Percentiles rank a stretch among this genome's conserved stretches.
Evolutionary conservation across 306 rosid species (phyloP).

Genomic region (Prunus armeniaca): DNA sequence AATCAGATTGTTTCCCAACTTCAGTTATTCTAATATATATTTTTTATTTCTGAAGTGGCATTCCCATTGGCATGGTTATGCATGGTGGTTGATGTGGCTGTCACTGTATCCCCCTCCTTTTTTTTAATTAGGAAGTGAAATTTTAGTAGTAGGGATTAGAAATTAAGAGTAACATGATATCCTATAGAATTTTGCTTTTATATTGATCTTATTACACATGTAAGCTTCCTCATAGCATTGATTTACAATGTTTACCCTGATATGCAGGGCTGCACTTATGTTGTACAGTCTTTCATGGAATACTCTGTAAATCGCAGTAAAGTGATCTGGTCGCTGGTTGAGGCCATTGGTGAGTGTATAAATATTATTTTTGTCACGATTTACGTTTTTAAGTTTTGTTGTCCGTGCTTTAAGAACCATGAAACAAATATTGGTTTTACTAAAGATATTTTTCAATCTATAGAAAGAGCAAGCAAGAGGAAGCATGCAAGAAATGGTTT

Average conservation of each 20-base stretch:
- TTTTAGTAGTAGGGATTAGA: background rate
- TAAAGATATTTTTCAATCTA: background rate
- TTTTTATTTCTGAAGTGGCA: background rate
- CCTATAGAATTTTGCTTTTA: background rate
- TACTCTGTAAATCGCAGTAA: slow-evolving; percentile 55
- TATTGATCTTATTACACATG: background rate
- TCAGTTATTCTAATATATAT: background rate
- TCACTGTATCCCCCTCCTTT: background rate
- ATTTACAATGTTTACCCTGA: slow-evolving; percentile 15
- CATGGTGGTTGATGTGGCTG: background rate
- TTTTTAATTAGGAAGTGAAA: background rate
- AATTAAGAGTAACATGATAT: background rate
- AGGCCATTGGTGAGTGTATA: slow-evolving; percentile 71
- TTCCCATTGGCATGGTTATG: background rate
- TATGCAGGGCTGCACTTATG: slow-evolving; percentile 74
- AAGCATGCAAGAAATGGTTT: background rate
- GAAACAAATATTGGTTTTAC: background rate
- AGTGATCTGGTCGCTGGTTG: slow-evolving; percentile 67
- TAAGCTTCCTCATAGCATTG: slow-evolving; percentile 8
- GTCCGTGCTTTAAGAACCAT: background rate
- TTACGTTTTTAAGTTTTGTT: slow-evolving; percentile 5
- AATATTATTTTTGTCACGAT: background rate
- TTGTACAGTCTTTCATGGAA: slow-evolving; percentile 41
- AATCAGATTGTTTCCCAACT: background rate
- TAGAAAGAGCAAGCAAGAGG: background rate